phyloP scores from a whole-genome alignment of 1,284 basidiomycete species.

The Ustilago cynodontis region DNA sequence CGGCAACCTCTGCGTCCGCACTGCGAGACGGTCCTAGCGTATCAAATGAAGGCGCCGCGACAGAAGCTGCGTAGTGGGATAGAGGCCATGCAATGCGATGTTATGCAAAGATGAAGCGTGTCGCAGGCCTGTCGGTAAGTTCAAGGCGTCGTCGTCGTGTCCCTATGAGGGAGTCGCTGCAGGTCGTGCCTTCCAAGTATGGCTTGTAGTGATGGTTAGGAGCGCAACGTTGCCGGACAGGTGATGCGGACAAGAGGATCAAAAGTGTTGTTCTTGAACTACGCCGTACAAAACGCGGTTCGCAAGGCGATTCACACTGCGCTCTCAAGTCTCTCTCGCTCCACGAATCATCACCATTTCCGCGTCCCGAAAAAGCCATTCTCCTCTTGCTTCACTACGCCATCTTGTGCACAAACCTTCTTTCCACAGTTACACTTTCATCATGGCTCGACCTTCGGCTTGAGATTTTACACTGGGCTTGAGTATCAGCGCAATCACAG shows the following conservation, averaged over 20 bases:
- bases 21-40: too few relatives aligned
- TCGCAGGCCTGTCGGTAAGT: not conserved
- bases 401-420: too few relatives aligned
- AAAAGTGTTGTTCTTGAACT: conserved; percentile 4
- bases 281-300: not conserved
- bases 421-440: too few relatives aligned
- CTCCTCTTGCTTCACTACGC: too few relatives aligned
- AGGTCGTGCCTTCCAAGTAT: too few relatives aligned
- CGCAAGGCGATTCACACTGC: not conserved
- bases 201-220: not conserved
- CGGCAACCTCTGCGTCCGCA: too few relatives aligned
- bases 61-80: not conserved
- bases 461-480: too few relatives aligned
- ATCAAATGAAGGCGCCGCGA: not conserved
- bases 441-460: too few relatives aligned
- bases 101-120: not conserved
- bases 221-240: not conserved
- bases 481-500: too few relatives aligned
- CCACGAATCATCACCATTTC: not conserved
- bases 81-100: too few relatives aligned
- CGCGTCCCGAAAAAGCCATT: conserved; percentile 6
- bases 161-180: not conserved
- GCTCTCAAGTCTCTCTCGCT: not conserved
- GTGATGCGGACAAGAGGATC: not conserved
- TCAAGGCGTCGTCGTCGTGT: too few relatives aligned